Evolutionary conservation across 1,139 yeast species (phyloP).

Genomic region (Yamadazyma friedrichii): DNA sequence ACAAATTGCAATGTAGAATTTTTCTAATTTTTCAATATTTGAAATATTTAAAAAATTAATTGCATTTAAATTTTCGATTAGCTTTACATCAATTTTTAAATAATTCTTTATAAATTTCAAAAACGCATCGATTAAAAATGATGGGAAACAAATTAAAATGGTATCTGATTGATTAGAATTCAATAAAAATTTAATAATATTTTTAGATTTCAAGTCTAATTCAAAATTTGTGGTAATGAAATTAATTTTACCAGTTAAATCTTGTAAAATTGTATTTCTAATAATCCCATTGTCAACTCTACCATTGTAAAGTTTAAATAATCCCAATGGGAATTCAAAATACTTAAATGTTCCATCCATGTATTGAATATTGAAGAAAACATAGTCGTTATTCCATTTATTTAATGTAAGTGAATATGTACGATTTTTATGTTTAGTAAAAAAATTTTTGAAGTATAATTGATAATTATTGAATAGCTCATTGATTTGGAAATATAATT

Average conservation of each 20-base stretch:
- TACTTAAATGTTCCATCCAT: slow-evolving; percentile 16
- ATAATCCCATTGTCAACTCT: slow-evolving; percentile 12
- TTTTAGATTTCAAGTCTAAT: slow-evolving; percentile 18
- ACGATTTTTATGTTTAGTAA: slow-evolving; percentile 12
- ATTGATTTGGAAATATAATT: slow-evolving; percentile 18
- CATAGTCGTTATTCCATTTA: slow-evolving; percentile 19
- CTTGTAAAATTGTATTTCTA: slow-evolving; percentile 14
- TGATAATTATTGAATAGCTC: slow-evolving; percentile 21
- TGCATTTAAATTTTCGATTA: slow-evolving; percentile 3
- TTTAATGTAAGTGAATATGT: slow-evolving; percentile 22
- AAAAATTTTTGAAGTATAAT: slow-evolving; percentile 19
- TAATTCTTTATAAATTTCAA: slow-evolving; percentile 11
- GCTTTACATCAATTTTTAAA: slow-evolving; percentile 6
- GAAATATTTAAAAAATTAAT: slow-evolving; percentile 3
- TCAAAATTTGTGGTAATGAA: slow-evolving; percentile 23
- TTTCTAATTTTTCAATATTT: slow-evolving; percentile 6
- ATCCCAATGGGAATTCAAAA: slow-evolving; percentile 23
- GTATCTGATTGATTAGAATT: slow-evolving; percentile 11
- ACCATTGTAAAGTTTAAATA: slow-evolving; percentile 15
- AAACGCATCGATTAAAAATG: slow-evolving; percentile 14
- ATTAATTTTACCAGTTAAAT: slow-evolving; percentile 13
- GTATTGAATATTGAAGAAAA: slow-evolving; percentile 21
- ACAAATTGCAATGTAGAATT: slow-evolving; percentile 4
- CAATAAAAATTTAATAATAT: slow-evolving; percentile 18
- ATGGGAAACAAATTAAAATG: slow-evolving; percentile 20